Base-by-base conservation (phyloP, 768 basidiomycete species). In the Krasilnikovozyma curviuscula region DNA sequence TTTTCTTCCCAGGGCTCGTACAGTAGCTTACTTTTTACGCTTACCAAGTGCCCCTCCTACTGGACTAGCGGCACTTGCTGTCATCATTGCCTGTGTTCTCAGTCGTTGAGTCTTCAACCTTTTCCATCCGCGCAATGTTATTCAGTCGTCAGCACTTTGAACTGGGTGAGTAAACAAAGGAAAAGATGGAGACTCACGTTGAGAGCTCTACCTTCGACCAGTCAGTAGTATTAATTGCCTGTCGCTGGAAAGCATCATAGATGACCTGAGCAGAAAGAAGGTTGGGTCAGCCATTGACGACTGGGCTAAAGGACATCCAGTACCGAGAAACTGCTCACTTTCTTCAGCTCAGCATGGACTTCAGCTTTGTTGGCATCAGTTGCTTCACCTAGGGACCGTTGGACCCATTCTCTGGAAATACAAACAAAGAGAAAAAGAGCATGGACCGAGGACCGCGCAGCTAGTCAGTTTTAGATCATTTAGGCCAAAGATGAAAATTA, bases 391-490 rank as follows among this genome's bases (percentile, higher is more conserved):
- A 97, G 71, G 61, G 83, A 91, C 66, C 78, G 79, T 61, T 88
- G 83, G 27, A 97, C 89, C 85, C 88, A 95, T 63, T 81, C 78
- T 68, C 89, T 97, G n/a, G n/a, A n/a, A n/a, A n/a, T n/a, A n/a
- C n/a, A n/a, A n/a, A n/a, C n/a, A n/a, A n/a, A n/a, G n/a, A n/a
- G n/a, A n/a, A n/a, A n/a, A n/a, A n/a, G n/a, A n/a, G n/a, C n/a
- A n/a, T n/a, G n/a, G n/a, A n/a, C n/a, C n/a, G n/a, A n/a, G n/a
- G n/a, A n/a, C n/a, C n/a, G 49, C 12, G n/a, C 4, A 6, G 32
- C 14, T 25, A 33, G 32, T 12, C 32, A 28, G 46, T 28, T 50
- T 47, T 48, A 28, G 7, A 27, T 5, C 13, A 23, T 28, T 19
- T 10, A 37, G 24, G n/a, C 23, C 28, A 14, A 41, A n/a, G 27